Percentiles rank a stretch among this genome's conserved stretches.
Evolutionary conservation across 306 rosid species (phyloP).

Genomic region (Medicago truncatula): DNA sequence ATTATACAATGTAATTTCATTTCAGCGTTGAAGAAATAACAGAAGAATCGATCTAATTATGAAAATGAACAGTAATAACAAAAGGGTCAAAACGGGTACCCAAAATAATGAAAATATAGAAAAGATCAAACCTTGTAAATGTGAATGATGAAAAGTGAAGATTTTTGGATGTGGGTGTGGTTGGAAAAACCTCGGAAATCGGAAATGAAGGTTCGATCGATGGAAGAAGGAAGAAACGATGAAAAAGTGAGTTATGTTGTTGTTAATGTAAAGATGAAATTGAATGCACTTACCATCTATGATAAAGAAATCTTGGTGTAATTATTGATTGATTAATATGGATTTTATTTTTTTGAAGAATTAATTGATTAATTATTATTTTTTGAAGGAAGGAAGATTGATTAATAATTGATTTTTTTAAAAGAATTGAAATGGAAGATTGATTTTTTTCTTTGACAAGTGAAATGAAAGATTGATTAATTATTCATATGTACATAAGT

Average conservation of each 20-base stretch:
- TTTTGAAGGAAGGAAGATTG: no score
- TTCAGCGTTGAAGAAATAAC: neutral
- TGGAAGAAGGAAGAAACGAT: neutral
- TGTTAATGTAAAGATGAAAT: neutral
- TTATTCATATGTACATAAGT: no score
- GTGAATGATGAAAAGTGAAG: neutral
- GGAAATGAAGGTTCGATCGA: neutral
- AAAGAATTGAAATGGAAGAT: no score
- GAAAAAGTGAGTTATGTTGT: neutral
- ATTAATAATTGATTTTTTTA: no score
- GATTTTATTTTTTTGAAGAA: no score
- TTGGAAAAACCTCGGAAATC: neutral
- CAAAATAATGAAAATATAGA: neutral
- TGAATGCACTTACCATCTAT: neutral
- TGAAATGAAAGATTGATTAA: no score
- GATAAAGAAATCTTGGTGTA: neutral
- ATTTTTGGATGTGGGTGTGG: neutral
- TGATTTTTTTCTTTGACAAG: no score
- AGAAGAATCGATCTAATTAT: neutral
- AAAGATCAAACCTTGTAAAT: slow-evolving; percentile 5
- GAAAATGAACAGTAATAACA: neutral
- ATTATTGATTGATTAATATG: neutral
- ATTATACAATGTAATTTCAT: neutral
- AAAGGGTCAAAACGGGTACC: neutral
- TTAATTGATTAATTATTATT: no score